Percentiles rank a stretch among this genome's conserved stretches.
phyloP scores from a whole-genome alignment of 371 early-diverging fungal genomes.

The Lichtheimia hyalospora region DNA sequence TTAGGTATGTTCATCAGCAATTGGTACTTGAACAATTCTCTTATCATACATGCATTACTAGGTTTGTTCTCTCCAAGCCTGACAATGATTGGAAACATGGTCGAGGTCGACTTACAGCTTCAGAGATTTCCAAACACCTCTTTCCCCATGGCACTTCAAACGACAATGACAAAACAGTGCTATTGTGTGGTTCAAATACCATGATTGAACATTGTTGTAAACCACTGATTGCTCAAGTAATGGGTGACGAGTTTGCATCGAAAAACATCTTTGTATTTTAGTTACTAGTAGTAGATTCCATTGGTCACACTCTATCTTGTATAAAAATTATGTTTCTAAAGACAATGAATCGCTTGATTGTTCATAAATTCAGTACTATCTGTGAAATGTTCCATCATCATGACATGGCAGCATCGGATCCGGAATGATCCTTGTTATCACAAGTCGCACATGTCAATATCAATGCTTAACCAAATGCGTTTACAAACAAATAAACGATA shows the following conservation, averaged over 20 bases:
- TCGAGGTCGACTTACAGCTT: constrained; percentile 25
- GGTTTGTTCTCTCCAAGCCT: constrained; percentile 16
- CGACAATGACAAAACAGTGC: constrained; percentile 20
- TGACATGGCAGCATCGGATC: too few relatives aligned
- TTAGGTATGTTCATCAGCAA: constrained; percentile 21
- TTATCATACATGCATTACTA: neutral
- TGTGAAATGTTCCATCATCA: too few relatives aligned
- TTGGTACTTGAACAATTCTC: neutral
- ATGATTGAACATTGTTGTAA: constrained; percentile 46
- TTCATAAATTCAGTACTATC: too few relatives aligned
- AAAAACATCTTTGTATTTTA: constrained; percentile 33
- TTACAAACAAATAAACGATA: too few relatives aligned
- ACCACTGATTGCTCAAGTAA: constrained; percentile 31
- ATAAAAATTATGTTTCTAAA: too few relatives aligned
- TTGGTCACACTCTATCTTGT: too few relatives aligned
- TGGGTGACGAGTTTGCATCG: constrained; percentile 26
- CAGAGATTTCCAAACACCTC: constrained; percentile 26
- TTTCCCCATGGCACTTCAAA: constrained; percentile 14
- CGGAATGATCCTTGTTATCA: too few relatives aligned
- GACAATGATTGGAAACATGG: constrained; percentile 35
- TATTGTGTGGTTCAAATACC: constrained; percentile 51
- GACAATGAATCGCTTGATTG: too few relatives aligned
- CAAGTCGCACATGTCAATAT: too few relatives aligned
- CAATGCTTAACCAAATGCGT: too few relatives aligned
- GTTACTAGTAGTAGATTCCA: neutral